Base-by-base conservation (phyloP, 2,329 filamentous ascomycete genomes). In the Diaporthe citrichinensis region DNA sequence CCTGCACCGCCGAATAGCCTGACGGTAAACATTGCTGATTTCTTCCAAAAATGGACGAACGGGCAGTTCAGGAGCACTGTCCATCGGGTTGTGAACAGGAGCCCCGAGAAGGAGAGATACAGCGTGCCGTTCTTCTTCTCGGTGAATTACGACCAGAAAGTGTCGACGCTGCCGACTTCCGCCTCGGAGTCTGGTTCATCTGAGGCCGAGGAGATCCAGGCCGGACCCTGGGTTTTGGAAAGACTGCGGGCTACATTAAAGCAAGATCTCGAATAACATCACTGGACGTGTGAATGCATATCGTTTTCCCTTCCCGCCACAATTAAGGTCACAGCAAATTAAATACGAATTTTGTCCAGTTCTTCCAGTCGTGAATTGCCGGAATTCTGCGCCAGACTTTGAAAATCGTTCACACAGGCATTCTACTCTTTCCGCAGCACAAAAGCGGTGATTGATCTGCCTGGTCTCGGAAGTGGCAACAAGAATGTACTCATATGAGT, bases 81-180 rank as follows among this genome's bases (percentile, higher is more conserved):
- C 5, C 73, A 74, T 20, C 31, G 73, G 8, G 73, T 74, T 5
- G n/a, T 67, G 53, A 74, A 69, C n/a, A 51, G 51, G 25, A 71
- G 57, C 7, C 71, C 71, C 9, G 61, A 67, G 9, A 73, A 74
- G 46, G 72, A 65, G 36, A 53, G 74, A 23, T 76, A 76, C 28
- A 74, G 69, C 23, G 69, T 76, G 15, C 74, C 74, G 23, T 76
- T 76, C 51, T 76, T 76, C 65, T 76, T 76, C 15, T 59, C 58
- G n/a, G 58, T 76, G n/a, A 76, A 76, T 23, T 76, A 76, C 57
- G 74, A 76, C 15, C 51, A 62, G 28, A 72, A 55, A 25, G 61
- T 76, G 14, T 41, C 55, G 10, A 72, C 74, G 10, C 89, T 1
- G 91, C 71, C 71, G 23, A 31, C 57, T 15, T n/a, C 41, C 12